A percentile compares a stretch with the other conserved stretches of the same genome.
Evolutionary conservation across 129 eudicot species (phyloP).

Genomic region (Artemisia annua): DNA sequence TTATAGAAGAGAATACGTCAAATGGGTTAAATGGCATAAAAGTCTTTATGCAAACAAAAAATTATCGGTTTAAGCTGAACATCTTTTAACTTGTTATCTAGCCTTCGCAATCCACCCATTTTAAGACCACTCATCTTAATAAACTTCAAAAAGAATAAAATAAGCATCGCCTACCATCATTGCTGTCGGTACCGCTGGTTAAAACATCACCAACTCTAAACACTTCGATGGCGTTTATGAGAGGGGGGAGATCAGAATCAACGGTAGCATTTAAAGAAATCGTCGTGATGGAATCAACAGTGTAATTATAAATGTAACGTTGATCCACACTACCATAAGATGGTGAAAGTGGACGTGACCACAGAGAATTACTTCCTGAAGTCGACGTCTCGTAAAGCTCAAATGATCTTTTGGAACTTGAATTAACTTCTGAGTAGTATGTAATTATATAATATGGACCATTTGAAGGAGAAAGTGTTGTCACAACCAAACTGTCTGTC

Average conservation of each 20-base stretch:
- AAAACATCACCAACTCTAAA: constrained; percentile 28
- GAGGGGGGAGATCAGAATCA: constrained; percentile 34
- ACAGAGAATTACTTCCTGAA: neutral
- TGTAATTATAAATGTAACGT: constrained; percentile 1
- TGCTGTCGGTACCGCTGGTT: constrained; percentile 31
- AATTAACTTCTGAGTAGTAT: constrained; percentile 38
- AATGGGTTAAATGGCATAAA: too few species aligned
- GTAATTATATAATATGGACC: constrained; percentile 1
- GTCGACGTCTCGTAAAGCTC: constrained; percentile 14
- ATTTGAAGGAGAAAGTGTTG: neutral
- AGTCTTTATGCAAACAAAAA: too few species aligned
- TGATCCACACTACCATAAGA: constrained; percentile 6
- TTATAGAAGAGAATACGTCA: too few species aligned
- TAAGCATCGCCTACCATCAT: constrained; percentile 24
- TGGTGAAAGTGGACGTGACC: constrained; percentile 19
- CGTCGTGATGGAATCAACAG: constrained; percentile 12
- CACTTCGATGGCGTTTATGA: constrained; percentile 36
- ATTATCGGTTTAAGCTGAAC: too few species aligned
- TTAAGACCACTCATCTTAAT: neutral
- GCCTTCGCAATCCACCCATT: too few species aligned
- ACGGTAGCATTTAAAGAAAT: constrained; percentile 30
- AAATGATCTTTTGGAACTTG: constrained; percentile 33
- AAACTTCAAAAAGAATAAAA: neutral
- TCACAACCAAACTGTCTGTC: constrained; percentile 12
- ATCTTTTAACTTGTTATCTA: too few species aligned